A percentile compares a stretch with the other conserved stretches of the same genome.
Evolutionary conservation across 495 filamentous ascomycete genomes (phyloP).

Genomic region (Echria macrotheca): DNA sequence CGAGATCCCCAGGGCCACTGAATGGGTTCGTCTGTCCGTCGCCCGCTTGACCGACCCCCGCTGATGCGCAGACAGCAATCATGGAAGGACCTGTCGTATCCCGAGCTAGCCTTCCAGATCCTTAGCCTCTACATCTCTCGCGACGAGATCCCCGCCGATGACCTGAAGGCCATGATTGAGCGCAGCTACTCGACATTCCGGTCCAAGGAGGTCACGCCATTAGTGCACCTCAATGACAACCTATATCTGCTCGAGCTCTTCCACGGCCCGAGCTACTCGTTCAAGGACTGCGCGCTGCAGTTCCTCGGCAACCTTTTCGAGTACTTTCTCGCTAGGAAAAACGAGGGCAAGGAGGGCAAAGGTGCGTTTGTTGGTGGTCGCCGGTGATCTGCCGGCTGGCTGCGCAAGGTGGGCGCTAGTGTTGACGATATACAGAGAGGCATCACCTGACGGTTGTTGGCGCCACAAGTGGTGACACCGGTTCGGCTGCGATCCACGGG

Average conservation of each 20-base stretch:
- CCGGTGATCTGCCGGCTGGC: background rate
- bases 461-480: slow-evolving; percentile 91
- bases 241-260: slow-evolving; percentile 89
- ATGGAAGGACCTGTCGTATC: slow-evolving; percentile 73
- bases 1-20: slow-evolving; percentile 58
- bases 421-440: slow-evolving; percentile 51
- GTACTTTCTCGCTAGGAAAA: slow-evolving; percentile 83
- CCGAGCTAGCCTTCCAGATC: slow-evolving; percentile 72
- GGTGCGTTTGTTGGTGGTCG: slow-evolving; percentile 7
- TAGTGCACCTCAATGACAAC: slow-evolving; percentile 63
- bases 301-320: slow-evolving; percentile 95
- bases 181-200: slow-evolving; percentile 86
- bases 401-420: too few relatives aligned
- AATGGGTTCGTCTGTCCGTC: slow-evolving; percentile 48
- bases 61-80: slow-evolving; percentile 28
- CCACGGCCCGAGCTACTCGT: slow-evolving; percentile 94
- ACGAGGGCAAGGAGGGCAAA: slow-evolving; percentile 62
- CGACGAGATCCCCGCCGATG: slow-evolving; percentile 71
- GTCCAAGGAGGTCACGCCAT: slow-evolving; percentile 62
- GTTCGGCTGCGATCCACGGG: slow-evolving; percentile 94
- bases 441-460: slow-evolving; percentile 88
- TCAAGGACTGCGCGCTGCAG: slow-evolving; percentile 79
- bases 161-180: slow-evolving; percentile 74
- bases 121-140: slow-evolving; percentile 75
- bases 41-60: too few relatives aligned